Base-by-base conservation (phyloP, 2,329 filamentous ascomycete species). In the Hymenoscyphus scutula region DNA sequence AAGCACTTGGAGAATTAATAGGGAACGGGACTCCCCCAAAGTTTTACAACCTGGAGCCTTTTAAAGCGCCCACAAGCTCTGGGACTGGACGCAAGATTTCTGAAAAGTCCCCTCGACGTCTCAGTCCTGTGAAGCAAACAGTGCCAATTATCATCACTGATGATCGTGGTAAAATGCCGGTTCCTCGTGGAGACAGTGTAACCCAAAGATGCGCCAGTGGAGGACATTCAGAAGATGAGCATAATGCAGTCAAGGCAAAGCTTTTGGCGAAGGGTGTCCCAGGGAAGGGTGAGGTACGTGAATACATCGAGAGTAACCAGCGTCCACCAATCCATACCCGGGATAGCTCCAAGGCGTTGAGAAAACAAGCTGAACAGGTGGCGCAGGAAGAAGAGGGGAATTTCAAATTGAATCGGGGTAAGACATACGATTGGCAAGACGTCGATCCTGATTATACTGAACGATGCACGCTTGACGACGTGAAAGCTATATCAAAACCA, bases 351-450 rank as follows among this genome's bases (percentile, higher is more conserved):
- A 27, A 65, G 29, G 66, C 54, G 8, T 57, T 71, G 54, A 67
- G 65, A 60, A 58, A 65, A 56, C 30, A 62, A 60, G 64, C 63
- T 65, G 61, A 67, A 55, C 51, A 62, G 53, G 29, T 5, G 23
- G 61, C 70, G 60, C 56, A 29, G 57, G 32, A 59, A 51, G 45
- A 15, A 59, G 64, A 32, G 55, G 60, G 19, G 8, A 58, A 45
- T 62, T 62, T 56, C 48, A 30, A 55, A 48, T 27, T 29, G 60
- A 57, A 65, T 54, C 51, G 51, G 13, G 65, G 64, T 13, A 45
- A 59, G n/a, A 67, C 64, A 1, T 70, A 66, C 56, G 57, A 62
- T 27, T 71, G 69, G 69, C 69, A 71, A 54, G 63, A 71, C 37
- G 61, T 70, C 23, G 64, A 68, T 51, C 41, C 53, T 15, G 58